Base-by-base conservation (phyloP, 2,329 filamentous ascomycete species). In the Apiospora marii region DNA sequence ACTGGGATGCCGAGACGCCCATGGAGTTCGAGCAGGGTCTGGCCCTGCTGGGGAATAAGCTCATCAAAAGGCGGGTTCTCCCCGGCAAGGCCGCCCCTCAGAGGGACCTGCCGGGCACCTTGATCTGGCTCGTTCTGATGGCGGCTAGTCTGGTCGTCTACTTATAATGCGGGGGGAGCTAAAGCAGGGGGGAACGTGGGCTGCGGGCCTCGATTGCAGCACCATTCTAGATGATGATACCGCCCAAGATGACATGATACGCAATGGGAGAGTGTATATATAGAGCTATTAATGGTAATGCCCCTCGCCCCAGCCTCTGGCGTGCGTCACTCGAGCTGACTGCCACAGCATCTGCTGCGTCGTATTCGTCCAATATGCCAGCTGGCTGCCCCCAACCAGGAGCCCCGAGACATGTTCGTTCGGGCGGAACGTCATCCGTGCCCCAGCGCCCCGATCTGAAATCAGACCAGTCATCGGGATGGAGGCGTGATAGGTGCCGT, bases 1-100 rank as follows among this genome's bases (percentile, higher is more conserved):
- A 69, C 24, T 69, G 67, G 67, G 44, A 16, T 6, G 67, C 67
- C 44, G 22, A 69, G 44, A 69, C 67, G 14, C 67, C 67, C 19
- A 44, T 34, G 16, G 67, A 69, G 34, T 69, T 69, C 27, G 44
- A 46, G 27, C 19, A 69, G 44, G 48, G 67, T 49, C 27, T 69
- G 67, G 44, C 44, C 67, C 14, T 69, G 30, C 27, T 69, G 16
- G 67, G 67, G 8, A 19, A 69, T 69, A 69, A 46, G 16, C 27
- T 69, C 43, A 37, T 69, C 5, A 49, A 13, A 64, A 64, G 8
- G 34, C 58, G 58, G 58, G 58, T 64, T 34, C n/a, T 64, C 12
- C 8, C 10, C 34, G 34, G 34, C 10, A n/a, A 24, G 34, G 58
- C 58, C 58, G 30, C 58, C 19, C 34, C 53, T 8, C 37, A 3